Base-by-base conservation (phyloP, 2,329 filamentous ascomycete genomes). In the Phialophora tarda region DNA sequence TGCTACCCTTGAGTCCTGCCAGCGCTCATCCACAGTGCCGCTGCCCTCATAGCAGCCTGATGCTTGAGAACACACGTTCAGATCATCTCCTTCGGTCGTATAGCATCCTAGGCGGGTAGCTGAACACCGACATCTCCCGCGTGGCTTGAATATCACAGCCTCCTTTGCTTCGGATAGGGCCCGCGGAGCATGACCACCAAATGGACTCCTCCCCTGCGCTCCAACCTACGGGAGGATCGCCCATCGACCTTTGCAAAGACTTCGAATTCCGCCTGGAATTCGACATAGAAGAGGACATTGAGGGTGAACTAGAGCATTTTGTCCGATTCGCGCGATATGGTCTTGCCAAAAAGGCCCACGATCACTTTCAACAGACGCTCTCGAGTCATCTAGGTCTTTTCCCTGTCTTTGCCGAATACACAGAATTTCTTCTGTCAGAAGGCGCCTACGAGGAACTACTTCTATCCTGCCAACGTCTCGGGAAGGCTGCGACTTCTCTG, bases 191-290 rank as follows among this genome's bases (percentile, higher is more conserved):
- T 38, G 34, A 14, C 14, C 34, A 6, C 14, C 51, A 30, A 11
- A 54, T 54, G 26, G 26, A 14, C 17, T 4, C 23, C 2, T 32
- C 51, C 8, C 24, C 51, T 10, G 14, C 28, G 24, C 11, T n/a
- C 26, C 21, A 12, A 17, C 21, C 23, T 4, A 10, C 6, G 2
- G n/a, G 24, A 11, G 38, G 17, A 2, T n/a, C 24, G 3, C 11
- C 57, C 14, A 59, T 47, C 14, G 34, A 41, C 26, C 38, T 28
- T 5, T 48, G 38, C 12, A 59, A 44, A 28, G 57, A 59, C 38
- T 26, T 59, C 14, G 57, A 59, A 5, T 59, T 59, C 28, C 32
- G 44, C 24, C 24, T 59, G 12, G 57, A 59, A 59, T 59, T 59
- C 24, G 38, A 59, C 23, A 30, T 59, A 14, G 57, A 59, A 47